phyloP scores from a whole-genome alignment of 1,284 basidiomycete genomes.

The Irpex sp. region DNA sequence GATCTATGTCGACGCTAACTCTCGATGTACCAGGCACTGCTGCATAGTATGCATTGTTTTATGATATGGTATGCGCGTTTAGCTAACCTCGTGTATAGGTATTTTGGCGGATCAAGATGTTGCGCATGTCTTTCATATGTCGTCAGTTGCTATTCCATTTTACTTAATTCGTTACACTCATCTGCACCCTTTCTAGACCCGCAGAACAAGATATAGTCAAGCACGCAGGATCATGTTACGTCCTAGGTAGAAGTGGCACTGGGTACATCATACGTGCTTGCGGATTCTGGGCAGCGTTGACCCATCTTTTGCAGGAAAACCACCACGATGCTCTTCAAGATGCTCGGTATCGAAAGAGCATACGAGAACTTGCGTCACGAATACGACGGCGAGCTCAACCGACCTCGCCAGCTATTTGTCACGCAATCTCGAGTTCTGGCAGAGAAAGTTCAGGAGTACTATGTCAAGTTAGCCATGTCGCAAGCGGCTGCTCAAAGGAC shows the following conservation, averaged over 20 bases:
- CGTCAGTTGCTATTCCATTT: conserved; percentile 35
- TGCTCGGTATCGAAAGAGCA: conserved; percentile 58
- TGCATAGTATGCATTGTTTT: conserved; percentile 40
- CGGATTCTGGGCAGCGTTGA: conserved; percentile 1
- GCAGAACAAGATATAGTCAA: conserved; percentile 61
- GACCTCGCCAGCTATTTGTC: conserved; percentile 67
- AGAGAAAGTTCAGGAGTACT: conserved; percentile 65
- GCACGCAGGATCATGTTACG: conserved; percentile 55
- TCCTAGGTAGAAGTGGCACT: conserved; percentile 15
- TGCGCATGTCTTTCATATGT: conserved; percentile 51
- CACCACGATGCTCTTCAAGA: conserved; percentile 73
- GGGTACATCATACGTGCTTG: conserved; percentile 1
- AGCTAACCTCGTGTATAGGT: conserved; percentile 25
- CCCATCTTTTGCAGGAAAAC: conserved; percentile 54
- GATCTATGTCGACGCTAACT: background rate
- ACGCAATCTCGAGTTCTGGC: conserved; percentile 67
- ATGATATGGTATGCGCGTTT: background rate
- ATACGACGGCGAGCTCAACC: conserved; percentile 20
- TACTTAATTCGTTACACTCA: conserved; percentile 20
- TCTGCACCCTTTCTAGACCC: conserved; percentile 31
- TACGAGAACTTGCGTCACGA: conserved; percentile 25
- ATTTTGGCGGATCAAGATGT: conserved; percentile 44
- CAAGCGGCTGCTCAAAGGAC: conserved; percentile 38
- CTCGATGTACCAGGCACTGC: conserved; percentile 36
- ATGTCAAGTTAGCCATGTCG: conserved; percentile 47